Evolutionary conservation across 176 grass and related monocot genomes (phyloP).

Genomic region (Elaeis guineensis): DNA sequence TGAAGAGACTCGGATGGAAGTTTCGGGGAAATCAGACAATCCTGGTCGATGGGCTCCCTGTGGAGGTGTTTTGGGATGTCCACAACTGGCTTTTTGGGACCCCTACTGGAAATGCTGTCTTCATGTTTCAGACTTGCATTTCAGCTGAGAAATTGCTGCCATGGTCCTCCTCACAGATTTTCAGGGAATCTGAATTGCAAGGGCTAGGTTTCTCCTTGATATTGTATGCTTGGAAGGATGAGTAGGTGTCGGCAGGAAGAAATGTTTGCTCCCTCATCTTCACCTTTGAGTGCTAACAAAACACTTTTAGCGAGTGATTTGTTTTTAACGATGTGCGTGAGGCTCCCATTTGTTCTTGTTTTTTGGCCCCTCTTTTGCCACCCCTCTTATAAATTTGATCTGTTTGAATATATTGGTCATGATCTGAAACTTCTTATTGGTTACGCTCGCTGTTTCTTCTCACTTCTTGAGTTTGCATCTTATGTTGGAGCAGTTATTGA

Average conservation of each 20-base stretch:
- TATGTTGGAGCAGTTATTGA: no score
- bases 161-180: neutral
- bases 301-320: neutral
- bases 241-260: neutral
- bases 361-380: no score
- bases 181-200: neutral
- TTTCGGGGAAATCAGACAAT: constrained; percentile 14
- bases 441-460: no score
- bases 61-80: constrained; percentile 16
- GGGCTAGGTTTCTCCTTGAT: constrained; percentile 4
- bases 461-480: no score
- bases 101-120: neutral
- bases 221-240: constrained; percentile 15
- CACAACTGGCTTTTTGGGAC: constrained; percentile 7
- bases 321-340: no score
- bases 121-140: constrained; percentile 13
- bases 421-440: no score
- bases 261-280: neutral
- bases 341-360: no score
- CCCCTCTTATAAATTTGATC: no score
- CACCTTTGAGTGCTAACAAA: constrained; percentile 4
- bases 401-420: no score
- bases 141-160: constrained; percentile 1
- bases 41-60: constrained; percentile 3
- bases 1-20: constrained; percentile 7